Percentiles rank a stretch among this genome's conserved stretches.
Evolutionary conservation across 2,329 filamentous ascomycete species (phyloP).

Genomic region (Exophiala aquamarina): DNA sequence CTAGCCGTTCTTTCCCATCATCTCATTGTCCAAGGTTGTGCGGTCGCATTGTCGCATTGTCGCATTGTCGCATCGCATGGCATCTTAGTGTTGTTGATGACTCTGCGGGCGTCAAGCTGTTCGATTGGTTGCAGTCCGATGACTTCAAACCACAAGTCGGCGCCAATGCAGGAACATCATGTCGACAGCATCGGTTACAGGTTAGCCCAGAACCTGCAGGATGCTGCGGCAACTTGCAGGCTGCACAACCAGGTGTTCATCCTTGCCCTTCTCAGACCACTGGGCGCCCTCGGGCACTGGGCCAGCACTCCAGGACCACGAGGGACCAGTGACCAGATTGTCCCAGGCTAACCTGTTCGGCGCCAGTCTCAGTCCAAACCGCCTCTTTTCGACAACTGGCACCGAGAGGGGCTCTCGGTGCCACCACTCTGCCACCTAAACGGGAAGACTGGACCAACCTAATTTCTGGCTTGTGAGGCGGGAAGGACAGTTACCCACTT

Average conservation of each 20-base stretch:
- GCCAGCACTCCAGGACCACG: no score
- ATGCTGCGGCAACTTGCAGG: neutral
- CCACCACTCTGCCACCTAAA: slow-evolving; percentile 14
- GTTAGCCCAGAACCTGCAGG: slow-evolving; percentile 1
- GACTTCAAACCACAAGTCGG: slow-evolving; percentile 2
- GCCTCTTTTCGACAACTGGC: slow-evolving; percentile 4
- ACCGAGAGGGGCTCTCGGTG: slow-evolving; percentile 4
- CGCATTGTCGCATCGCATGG: no score
- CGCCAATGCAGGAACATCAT: slow-evolving; percentile 26
- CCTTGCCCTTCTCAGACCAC: slow-evolving; percentile 16
- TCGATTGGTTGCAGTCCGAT: neutral
- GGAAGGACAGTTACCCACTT: no score
- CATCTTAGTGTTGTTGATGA: no score
- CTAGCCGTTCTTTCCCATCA: no score
- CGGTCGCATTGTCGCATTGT: no score
- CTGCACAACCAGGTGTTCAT: slow-evolving; percentile 2
- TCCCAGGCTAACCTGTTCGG: slow-evolving; percentile 11
- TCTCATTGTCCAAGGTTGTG: no score
- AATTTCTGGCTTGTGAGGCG: slow-evolving; percentile 2
- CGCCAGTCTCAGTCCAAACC: slow-evolving; percentile 17
- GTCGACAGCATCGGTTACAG: no score
- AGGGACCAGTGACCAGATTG: no score
- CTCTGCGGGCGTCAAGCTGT: no score
- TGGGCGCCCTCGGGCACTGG: neutral
- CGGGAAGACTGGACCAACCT: slow-evolving; percentile 3